Evolutionary conservation across 257 asterid species (phyloP).

Genomic region (Petunia secreta): DNA sequence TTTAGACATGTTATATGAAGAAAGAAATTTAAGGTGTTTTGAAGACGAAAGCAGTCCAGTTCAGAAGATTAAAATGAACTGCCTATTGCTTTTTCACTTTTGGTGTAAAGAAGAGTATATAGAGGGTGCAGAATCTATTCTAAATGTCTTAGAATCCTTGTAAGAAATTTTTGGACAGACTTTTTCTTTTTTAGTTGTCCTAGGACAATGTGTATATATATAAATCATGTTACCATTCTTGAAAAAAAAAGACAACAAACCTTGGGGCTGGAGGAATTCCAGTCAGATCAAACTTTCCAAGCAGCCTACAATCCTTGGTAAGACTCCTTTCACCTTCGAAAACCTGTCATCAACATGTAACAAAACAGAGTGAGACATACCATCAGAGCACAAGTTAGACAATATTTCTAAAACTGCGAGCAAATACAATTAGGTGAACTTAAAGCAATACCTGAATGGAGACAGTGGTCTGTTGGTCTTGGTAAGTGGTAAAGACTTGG

Average conservation of each 20-base stretch:
- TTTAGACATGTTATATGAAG: background rate
- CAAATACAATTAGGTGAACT: background rate
- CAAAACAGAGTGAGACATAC: background rate
- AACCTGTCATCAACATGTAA: conserved; percentile 50
- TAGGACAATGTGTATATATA: no score
- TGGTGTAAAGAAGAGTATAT: no score
- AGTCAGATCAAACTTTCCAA: conserved; percentile 85
- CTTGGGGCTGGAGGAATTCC: conserved; percentile 98
- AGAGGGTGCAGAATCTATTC: no score
- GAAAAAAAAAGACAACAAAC: conserved; percentile 33
- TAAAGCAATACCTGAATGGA: conserved; percentile 68
- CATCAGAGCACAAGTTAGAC: conserved; percentile 5
- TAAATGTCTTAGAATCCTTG: no score
- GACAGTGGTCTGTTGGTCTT: conserved; percentile 95
- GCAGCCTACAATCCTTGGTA: conserved; percentile 89
- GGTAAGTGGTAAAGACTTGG: conserved; percentile 96
- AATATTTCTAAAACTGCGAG: background rate
- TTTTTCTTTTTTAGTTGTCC: no score
- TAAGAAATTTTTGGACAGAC: no score
- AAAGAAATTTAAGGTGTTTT: no score
- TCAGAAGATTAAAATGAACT: no score
- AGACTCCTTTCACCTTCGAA: conserved; percentile 97
- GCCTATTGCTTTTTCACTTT: no score
- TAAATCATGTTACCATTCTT: background rate
- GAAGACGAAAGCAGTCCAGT: no score